A percentile compares a stretch with the other conserved stretches of the same genome.
Evolutionary conservation across 768 basidiomycete genomes (phyloP).

Genomic region (Clavulina sp.): DNA sequence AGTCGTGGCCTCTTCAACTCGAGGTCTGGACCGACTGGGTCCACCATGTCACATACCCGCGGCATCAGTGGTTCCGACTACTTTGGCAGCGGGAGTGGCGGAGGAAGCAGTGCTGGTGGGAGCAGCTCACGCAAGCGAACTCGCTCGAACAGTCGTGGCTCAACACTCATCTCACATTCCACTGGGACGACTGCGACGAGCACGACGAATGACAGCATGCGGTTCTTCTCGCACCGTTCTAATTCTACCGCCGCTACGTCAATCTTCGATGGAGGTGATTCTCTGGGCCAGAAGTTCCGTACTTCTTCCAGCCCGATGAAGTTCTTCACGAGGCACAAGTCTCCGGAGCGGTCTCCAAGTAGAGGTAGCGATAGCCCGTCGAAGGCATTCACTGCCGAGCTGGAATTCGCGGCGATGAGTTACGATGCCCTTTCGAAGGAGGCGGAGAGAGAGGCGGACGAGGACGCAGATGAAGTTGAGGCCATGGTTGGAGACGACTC

Average conservation of each 20-base stretch:
- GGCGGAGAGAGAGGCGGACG: not conserved
- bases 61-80: conserved; percentile 39
- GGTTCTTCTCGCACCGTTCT: conserved; percentile 56
- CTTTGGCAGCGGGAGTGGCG: conserved; percentile 34
- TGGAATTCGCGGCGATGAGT: not conserved
- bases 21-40: conserved; percentile 22
- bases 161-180: conserved; percentile 25
- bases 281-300: conserved; percentile 19
- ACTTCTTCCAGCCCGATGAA: conserved; percentile 23
- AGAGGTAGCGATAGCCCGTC: conserved; percentile 5
- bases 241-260: conserved; percentile 48
- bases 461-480: conserved; percentile 11
- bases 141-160: conserved; percentile 61
- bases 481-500: conserved; percentile 36
- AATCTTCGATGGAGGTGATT: conserved; percentile 44
- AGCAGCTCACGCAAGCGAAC: conserved; percentile 36
- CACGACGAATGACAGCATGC: conserved; percentile 43
- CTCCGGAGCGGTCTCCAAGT: conserved; percentile 12
- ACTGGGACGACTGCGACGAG: conserved; percentile 52
- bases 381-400: not conserved
- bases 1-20: conserved; percentile 74
- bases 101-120: conserved; percentile 29
- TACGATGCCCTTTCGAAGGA: not conserved
- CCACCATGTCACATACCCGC: conserved; percentile 10
- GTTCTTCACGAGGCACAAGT: conserved; percentile 20